Conservation (phyloP, 495 filamentous ascomycete species). For the Penicillium lagena region DNA sequence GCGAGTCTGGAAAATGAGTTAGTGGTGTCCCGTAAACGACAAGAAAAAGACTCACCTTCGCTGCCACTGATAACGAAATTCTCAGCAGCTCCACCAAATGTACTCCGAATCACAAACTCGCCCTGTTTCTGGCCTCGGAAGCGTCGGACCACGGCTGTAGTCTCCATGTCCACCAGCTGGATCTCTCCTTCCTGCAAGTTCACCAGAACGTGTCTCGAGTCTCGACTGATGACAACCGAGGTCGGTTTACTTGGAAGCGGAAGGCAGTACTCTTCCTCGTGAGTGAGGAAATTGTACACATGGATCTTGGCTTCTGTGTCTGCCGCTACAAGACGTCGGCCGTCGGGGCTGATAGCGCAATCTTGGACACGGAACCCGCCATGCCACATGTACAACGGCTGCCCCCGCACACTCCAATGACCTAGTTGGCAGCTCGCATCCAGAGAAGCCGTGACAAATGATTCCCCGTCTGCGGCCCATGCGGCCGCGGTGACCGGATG, state of each 20-base stretch:
- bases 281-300: conserved; percentile 73
- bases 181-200: conserved; percentile 72
- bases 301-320: conserved; percentile 63
- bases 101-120: conserved; percentile 69
- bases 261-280: conserved; percentile 68
- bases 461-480: conserved; percentile 74
- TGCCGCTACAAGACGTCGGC: conserved; percentile 69
- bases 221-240: conserved; percentile 71
- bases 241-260: conserved; percentile 61
- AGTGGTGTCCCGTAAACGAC: not conserved
- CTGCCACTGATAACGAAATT: conserved; percentile 87
- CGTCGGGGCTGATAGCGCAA: conserved; percentile 73
- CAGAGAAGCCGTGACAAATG: conserved; percentile 75
- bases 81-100: conserved; percentile 84
- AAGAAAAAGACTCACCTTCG: conserved; percentile 55
- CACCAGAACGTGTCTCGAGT: conserved; percentile 75
- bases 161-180: conserved; percentile 68
- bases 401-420: conserved; percentile 54
- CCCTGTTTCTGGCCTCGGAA: conserved; percentile 70
- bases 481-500: conserved; percentile 80
- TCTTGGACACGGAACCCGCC: conserved; percentile 76
- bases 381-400: conserved; percentile 56
- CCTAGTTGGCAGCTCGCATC: conserved; percentile 60
- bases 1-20: conserved; percentile 49
- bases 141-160: conserved; percentile 59